These are phyloP conservation scores for Bryum argenteum DNA, from an alignment of 225 moss, liverwort and hornwort species.

Conservation along the genomic window DNA sequence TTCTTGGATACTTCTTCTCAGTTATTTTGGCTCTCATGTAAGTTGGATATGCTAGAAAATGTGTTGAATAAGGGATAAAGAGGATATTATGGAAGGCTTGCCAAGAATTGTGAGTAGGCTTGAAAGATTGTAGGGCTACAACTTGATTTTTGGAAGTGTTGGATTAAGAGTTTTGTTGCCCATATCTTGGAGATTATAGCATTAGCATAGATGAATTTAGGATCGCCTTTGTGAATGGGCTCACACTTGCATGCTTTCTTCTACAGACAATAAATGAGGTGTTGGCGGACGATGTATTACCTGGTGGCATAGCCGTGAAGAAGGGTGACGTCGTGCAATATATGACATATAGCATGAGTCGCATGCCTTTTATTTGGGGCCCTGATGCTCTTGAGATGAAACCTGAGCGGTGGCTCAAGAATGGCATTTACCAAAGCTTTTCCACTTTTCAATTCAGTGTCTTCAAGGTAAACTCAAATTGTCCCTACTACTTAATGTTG, in stretches of 20 bases:
- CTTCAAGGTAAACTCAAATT: conserved; percentile 52
- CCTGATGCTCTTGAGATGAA: conserved; percentile 71
- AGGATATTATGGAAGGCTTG: no score
- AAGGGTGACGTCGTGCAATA: conserved; percentile 53
- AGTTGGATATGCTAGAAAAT: no score
- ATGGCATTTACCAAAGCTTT: conserved; percentile 54
- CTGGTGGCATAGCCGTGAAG: conserved; percentile 64
- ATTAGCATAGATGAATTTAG: background rate
- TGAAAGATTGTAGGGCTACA: no score
- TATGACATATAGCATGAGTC: conserved; percentile 62
- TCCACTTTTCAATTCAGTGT: conserved; percentile 69
- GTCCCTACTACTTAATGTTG: no score
- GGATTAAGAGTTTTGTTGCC: no score
- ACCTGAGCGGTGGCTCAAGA: conserved; percentile 77
- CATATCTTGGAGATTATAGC: background rate
- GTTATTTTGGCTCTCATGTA: no score
- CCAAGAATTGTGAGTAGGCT: no score
- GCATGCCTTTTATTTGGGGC: conserved; percentile 80
- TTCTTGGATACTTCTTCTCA: no score
- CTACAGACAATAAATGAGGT: conserved; percentile 50
- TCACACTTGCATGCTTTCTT: background rate
- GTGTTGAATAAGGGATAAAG: no score
- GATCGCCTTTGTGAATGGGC: no score
- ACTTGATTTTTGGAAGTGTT: background rate
- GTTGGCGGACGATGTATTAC: conserved; percentile 58